Evolutionary conservation across 345 rosid species (phyloP).

Genomic region (Alliaria petiolata): DNA sequence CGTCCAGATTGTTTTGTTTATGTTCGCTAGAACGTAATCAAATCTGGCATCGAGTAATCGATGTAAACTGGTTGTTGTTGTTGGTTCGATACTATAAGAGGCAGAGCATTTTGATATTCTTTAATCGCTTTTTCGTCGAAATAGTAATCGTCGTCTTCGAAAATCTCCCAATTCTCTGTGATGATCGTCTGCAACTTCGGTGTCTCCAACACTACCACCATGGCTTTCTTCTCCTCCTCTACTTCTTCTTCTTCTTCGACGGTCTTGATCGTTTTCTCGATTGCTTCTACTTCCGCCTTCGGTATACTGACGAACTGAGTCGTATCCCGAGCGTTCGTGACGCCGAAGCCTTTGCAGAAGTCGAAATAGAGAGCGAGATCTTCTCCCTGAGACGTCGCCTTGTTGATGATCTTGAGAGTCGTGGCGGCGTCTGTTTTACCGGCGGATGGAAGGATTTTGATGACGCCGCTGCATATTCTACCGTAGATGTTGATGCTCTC

Average conservation of each 20-base stretch:
- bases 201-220: slow-evolving; percentile 8
- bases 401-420: slow-evolving; percentile 44
- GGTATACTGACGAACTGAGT: slow-evolving; percentile 45
- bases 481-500: slow-evolving; percentile 62
- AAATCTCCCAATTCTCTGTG: slow-evolving; percentile 30
- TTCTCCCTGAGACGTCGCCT: slow-evolving; percentile 44
- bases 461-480: slow-evolving; percentile 44
- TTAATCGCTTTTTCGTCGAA: background rate
- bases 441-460: slow-evolving; percentile 32
- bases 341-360: slow-evolving; percentile 48
- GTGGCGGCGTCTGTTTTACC: slow-evolving; percentile 41
- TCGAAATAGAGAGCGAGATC: slow-evolving; percentile 50
- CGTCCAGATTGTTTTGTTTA: slow-evolving; percentile 8
- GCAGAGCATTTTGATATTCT: slow-evolving; percentile 10
- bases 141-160: slow-evolving; percentile 22
- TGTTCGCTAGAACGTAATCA: slow-evolving; percentile 31
- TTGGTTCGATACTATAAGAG: slow-evolving; percentile 18
- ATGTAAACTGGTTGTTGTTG: slow-evolving; percentile 26
- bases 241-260: background rate
- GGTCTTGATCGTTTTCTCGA: slow-evolving; percentile 39
- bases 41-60: slow-evolving; percentile 30
- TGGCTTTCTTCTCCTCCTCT: slow-evolving; percentile 18
- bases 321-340: slow-evolving; percentile 44
- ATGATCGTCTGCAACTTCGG: slow-evolving; percentile 22
- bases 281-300: slow-evolving; percentile 42